These are phyloP conservation scores for Trichoderma breve DNA, from an alignment of 2,329 filamentous ascomycete genomes.

Conservation along the genomic window DNA sequence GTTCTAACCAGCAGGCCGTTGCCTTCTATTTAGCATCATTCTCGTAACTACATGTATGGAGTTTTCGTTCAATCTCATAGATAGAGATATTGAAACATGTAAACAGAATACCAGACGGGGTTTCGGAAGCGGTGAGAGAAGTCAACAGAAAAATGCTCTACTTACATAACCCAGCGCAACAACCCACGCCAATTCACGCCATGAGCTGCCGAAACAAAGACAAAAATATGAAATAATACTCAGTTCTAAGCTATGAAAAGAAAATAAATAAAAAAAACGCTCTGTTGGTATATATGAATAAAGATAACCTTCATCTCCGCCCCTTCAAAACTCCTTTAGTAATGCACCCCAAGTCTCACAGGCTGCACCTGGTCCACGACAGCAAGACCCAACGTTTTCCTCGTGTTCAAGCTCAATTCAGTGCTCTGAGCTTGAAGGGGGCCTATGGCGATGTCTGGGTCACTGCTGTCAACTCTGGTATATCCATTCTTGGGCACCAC, in stretches of 20 bases:
- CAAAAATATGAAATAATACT: not conserved
- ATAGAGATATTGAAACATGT: not conserved
- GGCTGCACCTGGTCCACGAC: not conserved
- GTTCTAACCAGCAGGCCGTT: not conserved
- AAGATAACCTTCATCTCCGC: not conserved
- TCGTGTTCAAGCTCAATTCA: not conserved
- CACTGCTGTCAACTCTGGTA: not conserved
- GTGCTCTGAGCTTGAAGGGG: not conserved
- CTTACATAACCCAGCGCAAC: no score
- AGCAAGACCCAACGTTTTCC: not conserved
- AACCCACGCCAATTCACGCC: no score
- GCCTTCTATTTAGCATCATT: not conserved
- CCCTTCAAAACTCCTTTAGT: not conserved
- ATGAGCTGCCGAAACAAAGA: not conserved
- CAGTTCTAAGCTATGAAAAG: not conserved
- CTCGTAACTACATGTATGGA: fast-evolving
- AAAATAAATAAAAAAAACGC: not conserved
- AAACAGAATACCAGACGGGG: not conserved
- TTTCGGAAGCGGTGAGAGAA: not conserved
- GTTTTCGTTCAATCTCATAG: not conserved
- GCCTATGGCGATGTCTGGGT: not conserved
- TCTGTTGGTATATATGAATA: not conserved
- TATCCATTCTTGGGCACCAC: not conserved
- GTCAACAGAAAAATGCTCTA: not conserved
- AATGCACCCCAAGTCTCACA: not conserved